Evolutionary conservation across 345 rosid genomes (phyloP), one percentile per base, ranked within the genome.

Genomic region (Boechera stricta): DNA sequence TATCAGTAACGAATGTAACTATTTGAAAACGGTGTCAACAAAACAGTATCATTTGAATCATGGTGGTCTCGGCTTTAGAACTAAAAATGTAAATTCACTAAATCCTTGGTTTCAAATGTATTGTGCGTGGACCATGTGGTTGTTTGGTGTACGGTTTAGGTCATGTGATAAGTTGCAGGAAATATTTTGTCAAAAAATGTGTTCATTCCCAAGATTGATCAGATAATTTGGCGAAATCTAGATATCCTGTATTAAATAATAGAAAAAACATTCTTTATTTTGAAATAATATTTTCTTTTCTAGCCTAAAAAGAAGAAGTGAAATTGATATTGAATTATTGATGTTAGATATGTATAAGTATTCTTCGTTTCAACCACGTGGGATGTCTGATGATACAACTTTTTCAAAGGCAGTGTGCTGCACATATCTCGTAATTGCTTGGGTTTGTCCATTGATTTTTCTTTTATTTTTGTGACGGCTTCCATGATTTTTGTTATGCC

Each of bases 361-460:
- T 32, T 54, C 41, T 44, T 56, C 39, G 57, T 66, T 35, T 36
- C 26, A 24, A 74, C 64, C 72, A 65, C 66, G 26, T 74, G 78
- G 57, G 66, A 24, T 74, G 65, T 54, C 64, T 41, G 45, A 6
- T 61, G 38, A 21, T 55, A 32, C 16, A 45, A 74, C 26, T 15
- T 56, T 56, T 74, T 63, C 26, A 5, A 7, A 35, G 33, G 29
- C 31, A 24, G 51, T 67, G 66, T 57, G 32, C 48, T 57, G 21
- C 48, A 44, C 41, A 70, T 29, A n/a, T 21, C 51, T 70, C 54
- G 8, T 15, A n/a, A 29, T 6, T 56, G 29, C 4, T 10, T 55
- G 54, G 24, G 2, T 11, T 26, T 44, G 57, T 54, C 48, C 45
- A 12, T n/a, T 47, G 8, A 15, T 35, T 35, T 35, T 35, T 35